These are phyloP conservation scores for Triglochin maritima DNA, from an alignment of 106 monocot species.

Conservation along the genomic window DNA sequence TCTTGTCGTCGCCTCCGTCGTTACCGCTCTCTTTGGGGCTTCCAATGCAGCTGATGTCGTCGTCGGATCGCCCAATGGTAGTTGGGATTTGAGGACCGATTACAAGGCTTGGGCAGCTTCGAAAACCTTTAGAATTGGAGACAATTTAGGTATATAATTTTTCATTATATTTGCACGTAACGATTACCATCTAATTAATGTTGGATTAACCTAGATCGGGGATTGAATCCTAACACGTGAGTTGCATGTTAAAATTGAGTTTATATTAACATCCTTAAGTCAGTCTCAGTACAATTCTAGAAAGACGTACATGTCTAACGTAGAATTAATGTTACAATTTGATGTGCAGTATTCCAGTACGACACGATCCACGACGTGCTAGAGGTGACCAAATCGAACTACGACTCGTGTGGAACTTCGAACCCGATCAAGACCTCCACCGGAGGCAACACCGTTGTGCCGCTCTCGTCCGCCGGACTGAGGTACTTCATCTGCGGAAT, in stretches of 20 bases:
- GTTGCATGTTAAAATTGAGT: neutral
- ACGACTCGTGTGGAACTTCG: constrained; percentile 8
- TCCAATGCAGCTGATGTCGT: constrained; percentile 3
- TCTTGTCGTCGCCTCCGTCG: neutral
- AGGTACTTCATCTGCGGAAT: constrained; percentile 19
- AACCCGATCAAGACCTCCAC: constrained; percentile 1
- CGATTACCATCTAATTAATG: neutral
- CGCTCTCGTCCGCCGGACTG: constrained; percentile 1
- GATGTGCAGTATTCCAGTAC: constrained; percentile 12
- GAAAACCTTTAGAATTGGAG: constrained; percentile 8
- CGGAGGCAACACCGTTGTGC: constrained; percentile 4
- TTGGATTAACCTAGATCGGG: neutral
- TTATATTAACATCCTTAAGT: too few relatives aligned
- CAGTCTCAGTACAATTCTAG: too few relatives aligned
- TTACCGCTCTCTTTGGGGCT: neutral
- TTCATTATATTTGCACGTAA: neutral
- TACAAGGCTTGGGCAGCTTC: constrained; percentile 5
- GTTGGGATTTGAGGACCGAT: constrained; percentile 10
- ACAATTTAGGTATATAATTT: constrained; percentile 13
- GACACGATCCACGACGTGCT: constrained; percentile 2
- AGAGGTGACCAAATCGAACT: constrained; percentile 10
- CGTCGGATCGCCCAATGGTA: constrained; percentile 11
- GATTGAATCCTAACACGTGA: neutral
- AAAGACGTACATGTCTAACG: too few relatives aligned
- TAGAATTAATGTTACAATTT: neutral